These are phyloP conservation scores for Phytophthora vignae DNA, from an alignment of 352 stramenopile species.

Conservation along the genomic window DNA sequence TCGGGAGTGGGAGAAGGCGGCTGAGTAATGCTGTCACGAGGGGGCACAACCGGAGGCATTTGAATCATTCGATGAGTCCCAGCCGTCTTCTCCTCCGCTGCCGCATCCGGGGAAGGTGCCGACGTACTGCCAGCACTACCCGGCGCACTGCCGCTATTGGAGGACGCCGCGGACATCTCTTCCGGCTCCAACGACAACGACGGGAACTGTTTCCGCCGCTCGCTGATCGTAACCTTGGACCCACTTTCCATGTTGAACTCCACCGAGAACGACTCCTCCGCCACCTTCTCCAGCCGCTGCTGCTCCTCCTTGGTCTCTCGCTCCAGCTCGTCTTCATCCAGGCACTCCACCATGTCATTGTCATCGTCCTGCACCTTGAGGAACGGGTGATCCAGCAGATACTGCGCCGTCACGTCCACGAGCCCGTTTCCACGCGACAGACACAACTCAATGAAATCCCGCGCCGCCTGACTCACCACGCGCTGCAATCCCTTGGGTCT, in stretches of 20 bases:
- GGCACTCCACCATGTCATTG: conserved; percentile 76
- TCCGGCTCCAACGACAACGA: conserved; percentile 68
- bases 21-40: conserved; percentile 32
- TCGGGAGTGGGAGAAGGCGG: conserved; percentile 21
- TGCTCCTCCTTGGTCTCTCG: conserved; percentile 57
- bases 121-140: conserved; percentile 27
- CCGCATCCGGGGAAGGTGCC: conserved; percentile 11
- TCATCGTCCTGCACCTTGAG: conserved; percentile 84
- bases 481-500: conserved; percentile 75
- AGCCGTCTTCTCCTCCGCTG: conserved; percentile 60
- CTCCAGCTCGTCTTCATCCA: conserved; percentile 76
- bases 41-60: conserved; percentile 29
- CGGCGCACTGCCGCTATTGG: conserved; percentile 19
- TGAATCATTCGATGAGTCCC: conserved; percentile 53
- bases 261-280: conserved; percentile 66
- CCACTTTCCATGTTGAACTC: conserved; percentile 84
- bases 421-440: conserved; percentile 81
- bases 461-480: conserved; percentile 74
- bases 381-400: conserved; percentile 79
- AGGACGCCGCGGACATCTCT: conserved; percentile 52
- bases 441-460: conserved; percentile 88
- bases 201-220: conserved; percentile 59
- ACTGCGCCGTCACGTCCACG: conserved; percentile 84
- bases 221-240: conserved; percentile 54
- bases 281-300: conserved; percentile 61